Base-by-base conservation (phyloP, 768 basidiomycete species). In the Boletus coccyginus region DNA sequence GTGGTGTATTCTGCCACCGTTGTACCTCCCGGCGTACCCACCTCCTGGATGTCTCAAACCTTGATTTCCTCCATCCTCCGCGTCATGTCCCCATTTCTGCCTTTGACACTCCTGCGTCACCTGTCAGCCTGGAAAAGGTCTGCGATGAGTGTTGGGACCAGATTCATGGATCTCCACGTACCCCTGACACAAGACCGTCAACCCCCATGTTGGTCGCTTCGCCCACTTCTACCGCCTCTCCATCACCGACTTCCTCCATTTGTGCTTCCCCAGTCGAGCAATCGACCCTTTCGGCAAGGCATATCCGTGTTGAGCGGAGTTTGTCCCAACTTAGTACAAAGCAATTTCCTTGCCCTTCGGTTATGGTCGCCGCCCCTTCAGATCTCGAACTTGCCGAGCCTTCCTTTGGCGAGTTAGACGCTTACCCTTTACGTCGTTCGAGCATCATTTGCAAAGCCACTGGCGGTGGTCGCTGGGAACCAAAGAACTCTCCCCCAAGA, bases 381-480 rank as follows among this genome's bases (percentile, higher is more conserved):
- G 70, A 73, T 52, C 52, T 71, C 7, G 70, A 71, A 0, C 38
- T 38, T 27, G 63, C 76, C 3, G 77, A 79, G 55, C 79, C 76
- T 52, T 82, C 83, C 1, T 83, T 82, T 54, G 88, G 88, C 57
- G 87, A 88, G 67, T 78, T 92, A 31, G 84, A 85, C 49, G 80
- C 86, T 1, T 92, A 92, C 62, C 90, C 90, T 3, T 81, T 92
- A 21, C 77, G 80, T 42, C 81, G 83, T 53, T 81, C 84, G 3
- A 83, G 81, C 62, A 75, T 80, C 47, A 77, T 90, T 14, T 92
- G 90, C 74, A 92, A 92, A 63, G 86, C 85, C 1, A 81, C 83
- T 19, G 90, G 90, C 45, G 88, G 88, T 14, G 90, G 90, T 16
- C 83, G 90, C 35, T 92, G 90, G 90, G 81, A 82, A 60, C 90